Conservation (phyloP, 2,329 filamentous ascomycete genomes). For the Purpureocillium lavendulum region DNA sequence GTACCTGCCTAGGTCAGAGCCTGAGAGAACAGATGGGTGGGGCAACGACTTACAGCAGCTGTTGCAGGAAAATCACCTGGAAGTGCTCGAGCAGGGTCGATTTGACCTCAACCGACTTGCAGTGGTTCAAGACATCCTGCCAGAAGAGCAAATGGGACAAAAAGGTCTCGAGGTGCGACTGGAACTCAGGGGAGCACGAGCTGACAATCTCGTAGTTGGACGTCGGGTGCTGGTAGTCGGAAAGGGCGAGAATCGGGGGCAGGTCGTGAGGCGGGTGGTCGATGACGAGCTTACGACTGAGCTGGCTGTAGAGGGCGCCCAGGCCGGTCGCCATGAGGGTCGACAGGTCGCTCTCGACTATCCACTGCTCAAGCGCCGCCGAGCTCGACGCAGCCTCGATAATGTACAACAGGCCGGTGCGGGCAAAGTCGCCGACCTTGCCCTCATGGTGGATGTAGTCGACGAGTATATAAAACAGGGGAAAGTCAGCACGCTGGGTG, state of each 20-base stretch:
- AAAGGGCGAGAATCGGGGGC: slow-evolving; percentile 78
- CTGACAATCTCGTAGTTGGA: slow-evolving; percentile 63
- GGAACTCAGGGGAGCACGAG: slow-evolving; percentile 67
- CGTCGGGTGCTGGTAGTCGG: slow-evolving; percentile 74
- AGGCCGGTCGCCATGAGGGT: slow-evolving; percentile 95
- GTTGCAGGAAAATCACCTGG: slow-evolving; percentile 90
- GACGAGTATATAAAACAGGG: slow-evolving; percentile 88
- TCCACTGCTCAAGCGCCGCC: slow-evolving; percentile 81
- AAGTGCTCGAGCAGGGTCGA: slow-evolving; percentile 94
- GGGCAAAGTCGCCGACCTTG: slow-evolving; percentile 87
- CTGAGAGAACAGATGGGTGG: background rate
- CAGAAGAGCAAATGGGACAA: slow-evolving; percentile 92
- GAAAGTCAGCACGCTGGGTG: slow-evolving; percentile 87
- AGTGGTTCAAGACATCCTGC: slow-evolving; percentile 97
- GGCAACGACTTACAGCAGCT: slow-evolving; percentile 61
- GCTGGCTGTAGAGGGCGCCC: slow-evolving; percentile 62
- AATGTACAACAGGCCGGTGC: slow-evolving; percentile 89
- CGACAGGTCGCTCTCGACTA: slow-evolving; percentile 91
- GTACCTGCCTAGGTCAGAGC: slow-evolving; percentile 48
- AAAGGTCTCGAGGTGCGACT: slow-evolving; percentile 85
- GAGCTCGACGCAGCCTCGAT: slow-evolving; percentile 88
- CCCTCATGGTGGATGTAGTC: slow-evolving; percentile 97
- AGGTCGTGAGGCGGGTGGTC: slow-evolving; percentile 66
- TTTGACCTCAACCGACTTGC: slow-evolving; percentile 83
- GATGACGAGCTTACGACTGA: slow-evolving; percentile 72